These are phyloP conservation scores for Trichomonascaceae sp. DNA, from an alignment of 1,139 yeast genomes.

Conservation along the genomic window DNA sequence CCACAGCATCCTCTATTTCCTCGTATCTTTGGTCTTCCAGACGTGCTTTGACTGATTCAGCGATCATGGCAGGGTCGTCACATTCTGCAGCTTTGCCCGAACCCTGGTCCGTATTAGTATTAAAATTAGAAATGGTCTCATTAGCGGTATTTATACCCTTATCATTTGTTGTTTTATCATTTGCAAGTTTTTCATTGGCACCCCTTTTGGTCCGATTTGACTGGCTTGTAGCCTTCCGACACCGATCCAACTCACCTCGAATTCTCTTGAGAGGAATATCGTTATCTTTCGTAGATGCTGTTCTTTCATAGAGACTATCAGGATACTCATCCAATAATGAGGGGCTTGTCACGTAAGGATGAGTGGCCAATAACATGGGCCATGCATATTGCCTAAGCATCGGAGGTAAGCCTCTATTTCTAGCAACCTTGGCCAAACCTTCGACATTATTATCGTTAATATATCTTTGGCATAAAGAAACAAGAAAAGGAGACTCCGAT, in stretches of 20 bases:
- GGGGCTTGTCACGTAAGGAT: conserved; percentile 78
- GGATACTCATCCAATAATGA: conserved; percentile 52
- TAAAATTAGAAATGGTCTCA: conserved; percentile 8
- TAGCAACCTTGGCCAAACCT: conserved; percentile 70
- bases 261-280: conserved; percentile 28
- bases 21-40: conserved; percentile 33
- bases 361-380: conserved; percentile 76
- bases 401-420: conserved; percentile 85
- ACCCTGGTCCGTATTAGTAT: conserved; percentile 7
- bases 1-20: conserved; percentile 54
- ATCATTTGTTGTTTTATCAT: neutral
- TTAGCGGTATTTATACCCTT: neutral
- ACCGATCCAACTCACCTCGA: conserved; percentile 30
- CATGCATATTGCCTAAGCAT: conserved; percentile 70
- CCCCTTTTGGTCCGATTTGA: neutral
- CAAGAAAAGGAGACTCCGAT: conserved; percentile 31
- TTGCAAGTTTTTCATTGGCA: neutral
- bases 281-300: conserved; percentile 8
- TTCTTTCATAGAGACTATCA: conserved; percentile 15
- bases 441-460: conserved; percentile 50
- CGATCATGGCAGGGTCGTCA: neutral
- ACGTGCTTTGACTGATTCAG: conserved; percentile 1
- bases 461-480: conserved; percentile 34
- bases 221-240: conserved; percentile 19
- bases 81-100: neutral